Conservation (phyloP, 1,139 yeast species). For the Kazachstania sp. region DNA sequence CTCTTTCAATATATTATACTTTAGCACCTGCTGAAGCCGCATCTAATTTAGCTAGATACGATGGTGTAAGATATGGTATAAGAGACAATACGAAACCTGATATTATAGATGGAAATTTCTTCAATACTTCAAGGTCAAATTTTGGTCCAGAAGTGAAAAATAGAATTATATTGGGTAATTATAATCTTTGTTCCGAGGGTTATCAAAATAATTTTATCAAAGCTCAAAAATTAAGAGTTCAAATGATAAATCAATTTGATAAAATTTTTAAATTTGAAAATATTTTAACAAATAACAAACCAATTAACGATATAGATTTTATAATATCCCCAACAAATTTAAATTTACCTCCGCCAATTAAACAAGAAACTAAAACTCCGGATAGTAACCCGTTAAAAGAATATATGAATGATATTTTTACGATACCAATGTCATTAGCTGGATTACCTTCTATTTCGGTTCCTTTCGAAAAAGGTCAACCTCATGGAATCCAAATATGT, state of each 20-base stretch:
- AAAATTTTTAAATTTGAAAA: slow-evolving; percentile 48
- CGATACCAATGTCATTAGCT: slow-evolving; percentile 85
- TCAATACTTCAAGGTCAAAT: slow-evolving; percentile 49
- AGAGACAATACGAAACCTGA: slow-evolving; percentile 33
- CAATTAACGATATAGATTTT: slow-evolving; percentile 50
- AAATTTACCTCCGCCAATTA: slow-evolving; percentile 47
- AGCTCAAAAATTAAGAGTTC: slow-evolving; percentile 62
- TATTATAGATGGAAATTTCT: slow-evolving; percentile 35
- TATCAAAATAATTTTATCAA: slow-evolving; percentile 69
- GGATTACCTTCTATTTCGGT: slow-evolving; percentile 80
- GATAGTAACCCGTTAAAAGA: slow-evolving; percentile 43
- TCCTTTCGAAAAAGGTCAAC: slow-evolving; percentile 41
- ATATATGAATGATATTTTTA: slow-evolving; percentile 73
- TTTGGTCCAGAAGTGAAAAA: slow-evolving; percentile 80
- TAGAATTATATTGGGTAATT: slow-evolving; percentile 78
- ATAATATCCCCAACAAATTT: slow-evolving; percentile 67
- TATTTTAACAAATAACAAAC: slow-evolving; percentile 29
- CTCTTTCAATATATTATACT: slow-evolving; percentile 81
- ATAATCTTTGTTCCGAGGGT: slow-evolving; percentile 64
- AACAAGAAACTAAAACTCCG: slow-evolving; percentile 32
- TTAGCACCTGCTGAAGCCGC: slow-evolving; percentile 91
- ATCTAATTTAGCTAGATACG: slow-evolving; percentile 81
- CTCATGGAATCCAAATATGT: slow-evolving; percentile 67
- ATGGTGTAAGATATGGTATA: slow-evolving; percentile 79
- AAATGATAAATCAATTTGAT: slow-evolving; percentile 58